Percentiles rank a stretch among this genome's conserved stretches.
Evolutionary conservation across 1,284 basidiomycete species (phyloP).

Genomic region (Naganishia albida): DNA sequence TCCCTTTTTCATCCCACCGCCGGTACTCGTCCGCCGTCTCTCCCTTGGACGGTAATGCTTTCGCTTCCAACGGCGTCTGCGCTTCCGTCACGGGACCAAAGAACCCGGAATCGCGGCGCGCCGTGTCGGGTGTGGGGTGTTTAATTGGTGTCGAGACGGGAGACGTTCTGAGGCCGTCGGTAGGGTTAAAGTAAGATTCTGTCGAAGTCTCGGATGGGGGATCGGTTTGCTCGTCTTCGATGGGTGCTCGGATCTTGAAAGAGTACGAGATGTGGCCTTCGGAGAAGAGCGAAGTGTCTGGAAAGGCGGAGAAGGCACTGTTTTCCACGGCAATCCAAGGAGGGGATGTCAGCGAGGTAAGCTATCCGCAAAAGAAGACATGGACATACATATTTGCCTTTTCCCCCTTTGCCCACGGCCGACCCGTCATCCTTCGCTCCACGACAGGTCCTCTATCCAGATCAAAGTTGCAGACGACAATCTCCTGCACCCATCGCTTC

Average conservation of each 20-base stretch:
- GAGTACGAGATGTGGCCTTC: slow-evolving; percentile 54
- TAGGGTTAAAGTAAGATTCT: slow-evolving; percentile 2
- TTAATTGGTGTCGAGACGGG: slow-evolving; percentile 36
- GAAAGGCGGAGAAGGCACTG: slow-evolving; percentile 92
- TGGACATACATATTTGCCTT: slow-evolving; percentile 77
- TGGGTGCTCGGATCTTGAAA: slow-evolving; percentile 61
- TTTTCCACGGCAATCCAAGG: slow-evolving; percentile 21
- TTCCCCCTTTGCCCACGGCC: slow-evolving; percentile 65
- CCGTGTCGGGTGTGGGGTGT: background rate
- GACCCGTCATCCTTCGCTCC: slow-evolving; percentile 66
- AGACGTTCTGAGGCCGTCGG: slow-evolving; percentile 43
- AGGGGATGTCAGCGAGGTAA: background rate
- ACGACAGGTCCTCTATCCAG: slow-evolving; percentile 82
- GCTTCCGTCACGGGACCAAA: slow-evolving; percentile 37
- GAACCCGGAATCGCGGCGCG: slow-evolving; percentile 30
- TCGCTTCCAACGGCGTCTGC: slow-evolving; percentile 27
- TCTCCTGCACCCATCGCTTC: slow-evolving; percentile 73
- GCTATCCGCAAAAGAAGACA: background rate
- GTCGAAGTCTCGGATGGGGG: background rate
- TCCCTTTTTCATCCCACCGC: slow-evolving; percentile 48
- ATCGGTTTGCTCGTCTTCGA: background rate
- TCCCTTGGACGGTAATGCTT: slow-evolving; percentile 33
- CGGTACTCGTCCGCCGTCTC: slow-evolving; percentile 51
- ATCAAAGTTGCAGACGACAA: slow-evolving; percentile 85
- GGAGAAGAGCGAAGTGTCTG: slow-evolving; percentile 80